Percentiles rank a stretch among this genome's conserved stretches.
These are phyloP conservation scores for Didymella pomorum DNA, from an alignment of 2,329 filamentous ascomycete genomes.

Conservation along the genomic window DNA sequence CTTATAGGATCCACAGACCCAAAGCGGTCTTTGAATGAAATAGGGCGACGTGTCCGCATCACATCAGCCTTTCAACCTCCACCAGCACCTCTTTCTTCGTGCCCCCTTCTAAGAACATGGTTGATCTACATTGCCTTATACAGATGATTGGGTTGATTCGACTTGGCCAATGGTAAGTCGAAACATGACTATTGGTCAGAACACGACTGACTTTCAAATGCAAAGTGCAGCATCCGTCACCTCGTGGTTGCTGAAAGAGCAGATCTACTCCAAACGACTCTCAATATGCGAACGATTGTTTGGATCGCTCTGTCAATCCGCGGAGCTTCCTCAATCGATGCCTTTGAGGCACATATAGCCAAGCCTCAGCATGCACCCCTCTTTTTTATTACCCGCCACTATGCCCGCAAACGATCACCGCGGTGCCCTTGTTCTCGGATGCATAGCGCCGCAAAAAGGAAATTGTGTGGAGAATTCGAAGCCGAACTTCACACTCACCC, in stretches of 20 bases:
- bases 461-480: background rate
- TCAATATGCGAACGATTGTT: background rate
- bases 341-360: slow-evolving; percentile 4
- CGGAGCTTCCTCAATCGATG: background rate
- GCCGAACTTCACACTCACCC: background rate
- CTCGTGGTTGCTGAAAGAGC: background rate
- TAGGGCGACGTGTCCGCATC: background rate
- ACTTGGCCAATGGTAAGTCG: background rate
- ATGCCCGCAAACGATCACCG: background rate
- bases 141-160: background rate
- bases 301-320: background rate
- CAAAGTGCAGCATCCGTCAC: background rate
- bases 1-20: slow-evolving; percentile 5
- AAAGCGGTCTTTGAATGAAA: background rate
- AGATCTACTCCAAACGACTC: background rate
- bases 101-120: too few relatives aligned
- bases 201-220: background rate
- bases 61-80: background rate
- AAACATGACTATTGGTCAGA: background rate
- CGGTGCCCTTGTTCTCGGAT: background rate
- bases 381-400: slow-evolving; percentile 4
- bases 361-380: slow-evolving; percentile 10
- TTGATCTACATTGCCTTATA: background rate
- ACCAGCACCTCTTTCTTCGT: background rate
- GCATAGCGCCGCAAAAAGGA: background rate